Conservation (phyloP, 257 asterid species). For the Eustoma russellianum region DNA sequence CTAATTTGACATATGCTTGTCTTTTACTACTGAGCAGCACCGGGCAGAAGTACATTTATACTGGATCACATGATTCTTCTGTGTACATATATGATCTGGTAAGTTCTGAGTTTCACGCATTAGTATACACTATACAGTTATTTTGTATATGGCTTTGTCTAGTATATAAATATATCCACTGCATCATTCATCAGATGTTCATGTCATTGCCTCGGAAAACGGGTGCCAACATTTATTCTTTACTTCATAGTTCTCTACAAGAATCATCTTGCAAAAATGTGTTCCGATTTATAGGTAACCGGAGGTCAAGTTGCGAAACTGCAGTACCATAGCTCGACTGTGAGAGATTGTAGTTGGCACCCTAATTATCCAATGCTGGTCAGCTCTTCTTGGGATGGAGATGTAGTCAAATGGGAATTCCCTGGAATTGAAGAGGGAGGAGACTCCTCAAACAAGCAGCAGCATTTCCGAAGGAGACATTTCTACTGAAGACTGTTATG, state of each 20-base stretch:
- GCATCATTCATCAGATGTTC: no score
- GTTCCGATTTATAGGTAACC: slow-evolving; percentile 27
- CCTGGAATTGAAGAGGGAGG: slow-evolving; percentile 35
- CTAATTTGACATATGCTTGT: background rate
- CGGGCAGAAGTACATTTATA: slow-evolving; percentile 86
- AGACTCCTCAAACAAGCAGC: slow-evolving; percentile 17
- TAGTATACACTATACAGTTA: background rate
- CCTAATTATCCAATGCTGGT: slow-evolving; percentile 70
- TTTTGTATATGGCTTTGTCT: background rate
- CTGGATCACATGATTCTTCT: slow-evolving; percentile 75
- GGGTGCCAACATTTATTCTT: no score
- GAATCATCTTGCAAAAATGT: background rate
- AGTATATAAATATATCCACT: background rate
- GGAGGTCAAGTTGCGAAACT: slow-evolving; percentile 62
- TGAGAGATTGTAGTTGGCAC: slow-evolving; percentile 88
- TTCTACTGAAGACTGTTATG: slow-evolving; percentile 3
- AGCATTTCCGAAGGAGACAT: slow-evolving; percentile 19
- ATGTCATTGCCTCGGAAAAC: no score
- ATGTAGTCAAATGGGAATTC: slow-evolving; percentile 70
- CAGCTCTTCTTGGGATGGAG: slow-evolving; percentile 92
- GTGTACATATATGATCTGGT: slow-evolving; percentile 80
- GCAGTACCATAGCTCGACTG: slow-evolving; percentile 53
- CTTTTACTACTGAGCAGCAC: slow-evolving; percentile 42
- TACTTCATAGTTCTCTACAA: no score
- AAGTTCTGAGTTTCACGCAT: slow-evolving; percentile 15